Conservation (phyloP, 768 basidiomycete genomes). For the Boletus reticulatus region DNA sequence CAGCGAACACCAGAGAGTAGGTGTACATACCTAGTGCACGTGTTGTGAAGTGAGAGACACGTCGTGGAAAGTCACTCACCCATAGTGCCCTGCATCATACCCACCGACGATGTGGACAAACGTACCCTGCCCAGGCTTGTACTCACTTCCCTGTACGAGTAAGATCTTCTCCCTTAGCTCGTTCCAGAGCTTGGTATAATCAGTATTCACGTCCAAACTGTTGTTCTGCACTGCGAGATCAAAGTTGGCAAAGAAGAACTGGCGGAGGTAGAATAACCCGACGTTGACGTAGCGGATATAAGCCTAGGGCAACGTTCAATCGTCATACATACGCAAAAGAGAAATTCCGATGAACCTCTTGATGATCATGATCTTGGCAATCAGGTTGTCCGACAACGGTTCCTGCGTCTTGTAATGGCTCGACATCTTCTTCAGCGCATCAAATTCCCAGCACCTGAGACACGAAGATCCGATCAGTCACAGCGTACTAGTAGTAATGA, state of each 20-base stretch:
- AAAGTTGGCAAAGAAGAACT: conserved; percentile 68
- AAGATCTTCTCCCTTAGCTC: conserved; percentile 66
- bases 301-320: not conserved
- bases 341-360: conserved; percentile 50
- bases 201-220: conserved; percentile 49
- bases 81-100: conserved; percentile 68
- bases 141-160: conserved; percentile 55
- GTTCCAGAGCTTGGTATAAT: conserved; percentile 82
- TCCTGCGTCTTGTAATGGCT: conserved; percentile 75
- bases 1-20: conserved; percentile 65
- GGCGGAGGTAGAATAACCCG: conserved; percentile 66
- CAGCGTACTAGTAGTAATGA: too few relatives aligned
- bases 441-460: conserved; percentile 77
- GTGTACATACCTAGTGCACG: conserved; percentile 50
- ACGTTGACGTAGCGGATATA: conserved; percentile 73
- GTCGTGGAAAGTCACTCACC: conserved; percentile 33
- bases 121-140: conserved; percentile 43
- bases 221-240: conserved; percentile 25
- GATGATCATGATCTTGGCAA: conserved; percentile 77
- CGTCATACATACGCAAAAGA: not conserved
- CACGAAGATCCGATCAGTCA: not conserved
- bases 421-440: conserved; percentile 74
- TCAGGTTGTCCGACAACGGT: conserved; percentile 62
- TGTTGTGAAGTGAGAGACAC: too few relatives aligned
- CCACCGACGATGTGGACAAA: conserved; percentile 80